Evolutionary conservation across 768 basidiomycete species (phyloP), one percentile per base, ranked within the genome.

Genomic region (Suillus clintonianus): DNA sequence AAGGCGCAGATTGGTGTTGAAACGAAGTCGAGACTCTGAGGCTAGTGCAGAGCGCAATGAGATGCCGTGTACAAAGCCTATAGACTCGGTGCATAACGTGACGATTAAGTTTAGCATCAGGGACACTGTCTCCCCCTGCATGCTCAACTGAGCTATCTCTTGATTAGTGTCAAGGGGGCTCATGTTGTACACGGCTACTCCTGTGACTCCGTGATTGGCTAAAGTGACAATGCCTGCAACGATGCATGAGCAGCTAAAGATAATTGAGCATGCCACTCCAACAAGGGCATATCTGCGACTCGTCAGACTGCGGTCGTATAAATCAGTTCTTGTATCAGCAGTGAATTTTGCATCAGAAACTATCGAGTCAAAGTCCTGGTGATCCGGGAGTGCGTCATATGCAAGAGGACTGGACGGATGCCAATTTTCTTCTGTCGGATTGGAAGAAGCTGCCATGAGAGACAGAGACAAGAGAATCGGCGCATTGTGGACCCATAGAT

Each of bases 1-100:
- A 34, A 75, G 59, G 45, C 74, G 70, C 30, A 75, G 68, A 62
- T 74, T 75, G 37, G 73, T 73, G 58, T 74, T 74, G 56, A 74
- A 76, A 15, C 30, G 63, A 30, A 76, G 64, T n/a, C 64, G 71
- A 24, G 5, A 56, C 11, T 76, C 58, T 11, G 74, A 69, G 7
- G 75, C 65, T 59, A 76, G 63, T 8, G 70, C 70, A 19, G 71
- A 69, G 24, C 74, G 73, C 62, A 75, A 43, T 0, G 74, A 67
- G 41, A 74, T 70, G 48, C 63, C 65, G 24, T 76, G 74, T 9
- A 65, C 71, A 19, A 70, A 68, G 3, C 74, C 76, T 7, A 66
- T 74, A 3, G 76, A 68, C 37, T 76, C 74, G 17, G 73, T 75
- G 36, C 74, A 76, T 6, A 62, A 51, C 0, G 72, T 64, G 42